Percentiles rank a stretch among this genome's conserved stretches.
Evolutionary conservation across 179 eudicot genomes (phyloP).

Genomic region (Vitellaria paradoxa): DNA sequence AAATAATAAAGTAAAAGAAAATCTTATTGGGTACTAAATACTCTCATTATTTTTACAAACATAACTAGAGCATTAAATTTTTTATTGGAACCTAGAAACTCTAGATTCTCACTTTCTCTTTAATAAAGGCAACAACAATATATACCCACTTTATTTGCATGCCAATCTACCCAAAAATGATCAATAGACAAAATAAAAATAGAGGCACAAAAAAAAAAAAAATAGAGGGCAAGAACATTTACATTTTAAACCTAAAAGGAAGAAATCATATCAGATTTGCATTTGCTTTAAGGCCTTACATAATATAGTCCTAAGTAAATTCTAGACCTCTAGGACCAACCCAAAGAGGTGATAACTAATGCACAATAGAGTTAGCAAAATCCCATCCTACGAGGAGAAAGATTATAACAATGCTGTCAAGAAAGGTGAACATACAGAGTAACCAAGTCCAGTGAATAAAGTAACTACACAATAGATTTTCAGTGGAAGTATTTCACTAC

Average conservation of each 20-base stretch:
- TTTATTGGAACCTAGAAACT: slow-evolving; percentile 11
- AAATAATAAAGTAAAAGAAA: neutral
- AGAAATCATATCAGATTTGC: slow-evolving; percentile 70
- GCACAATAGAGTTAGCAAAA: slow-evolving; percentile 92
- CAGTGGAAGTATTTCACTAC: neutral
- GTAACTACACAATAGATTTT: no score
- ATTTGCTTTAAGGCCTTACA: slow-evolving; percentile 99
- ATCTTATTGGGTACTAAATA: neutral
- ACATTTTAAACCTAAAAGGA: neutral
- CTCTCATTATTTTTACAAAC: slow-evolving; percentile 18
- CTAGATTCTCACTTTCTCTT: slow-evolving; percentile 2
- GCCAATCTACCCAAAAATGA: slow-evolving; percentile 4
- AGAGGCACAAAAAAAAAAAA: no score
- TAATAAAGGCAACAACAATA: slow-evolving; percentile 10
- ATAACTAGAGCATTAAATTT: slow-evolving; percentile 12
- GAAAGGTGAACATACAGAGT: neutral
- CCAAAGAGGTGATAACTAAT: slow-evolving; percentile 96
- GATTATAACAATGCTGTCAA: slow-evolving; percentile 12
- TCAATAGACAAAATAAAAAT: slow-evolving; percentile 4
- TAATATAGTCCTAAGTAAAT: slow-evolving; percentile 90
- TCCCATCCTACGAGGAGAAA: slow-evolving; percentile 80
- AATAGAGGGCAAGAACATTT: no score
- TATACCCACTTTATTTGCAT: slow-evolving; percentile 6
- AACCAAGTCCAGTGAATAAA: neutral
- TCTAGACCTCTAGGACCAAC: slow-evolving; percentile 96